Base-by-base conservation (phyloP, 768 basidiomycete species). In the Xerocomus spinulosus region DNA sequence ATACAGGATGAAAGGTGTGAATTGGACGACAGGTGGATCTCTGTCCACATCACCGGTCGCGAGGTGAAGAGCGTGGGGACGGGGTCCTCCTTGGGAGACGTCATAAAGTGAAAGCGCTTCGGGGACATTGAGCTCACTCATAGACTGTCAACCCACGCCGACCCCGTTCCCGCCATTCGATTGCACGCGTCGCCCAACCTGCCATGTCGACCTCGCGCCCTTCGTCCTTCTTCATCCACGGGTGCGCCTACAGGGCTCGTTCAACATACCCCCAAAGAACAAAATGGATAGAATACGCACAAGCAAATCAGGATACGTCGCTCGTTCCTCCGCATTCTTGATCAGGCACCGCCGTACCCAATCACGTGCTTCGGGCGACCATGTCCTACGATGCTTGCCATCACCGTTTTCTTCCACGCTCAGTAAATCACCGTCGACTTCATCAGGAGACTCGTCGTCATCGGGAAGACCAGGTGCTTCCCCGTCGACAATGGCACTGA, bases 401-500 rank as follows among this genome's bases (percentile, higher is more conserved):
- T 56, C 50, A 18, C 54, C 48, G 25, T 47, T 55, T 44, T 59
- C 60, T 14, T 56, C 52, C n/a, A 34, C 44, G 20, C 14, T 18
- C 29, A 50, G 42, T n/a, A 26, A 4, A n/a, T 45, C 53, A 42
- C 54, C 48, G 3, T 29, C 4, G 25, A 35, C 46, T 33, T 59
- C 66, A 13, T 52, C 50, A 18, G 38, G 35, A 9, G 20, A 36
- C 15, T 54, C 57, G 1, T 71, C 72, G 1, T 81, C 77, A 17
- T 79, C 80, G 0, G 94, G 94, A 26, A 99, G 70, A 29, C 81
- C 82, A 4, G 95, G 95, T 9, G 93, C 87, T 47, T 92, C 89
- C 1, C 93, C 95, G 54, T 96, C 85, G 3, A 99, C 93, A 52
- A 99, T 99, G 4, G 95, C 94, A n/a, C 86, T 90, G 33, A 88